Evolutionary conservation across 805 yeast species (phyloP).

Genomic region (Alloascoidea hylecoeti): DNA sequence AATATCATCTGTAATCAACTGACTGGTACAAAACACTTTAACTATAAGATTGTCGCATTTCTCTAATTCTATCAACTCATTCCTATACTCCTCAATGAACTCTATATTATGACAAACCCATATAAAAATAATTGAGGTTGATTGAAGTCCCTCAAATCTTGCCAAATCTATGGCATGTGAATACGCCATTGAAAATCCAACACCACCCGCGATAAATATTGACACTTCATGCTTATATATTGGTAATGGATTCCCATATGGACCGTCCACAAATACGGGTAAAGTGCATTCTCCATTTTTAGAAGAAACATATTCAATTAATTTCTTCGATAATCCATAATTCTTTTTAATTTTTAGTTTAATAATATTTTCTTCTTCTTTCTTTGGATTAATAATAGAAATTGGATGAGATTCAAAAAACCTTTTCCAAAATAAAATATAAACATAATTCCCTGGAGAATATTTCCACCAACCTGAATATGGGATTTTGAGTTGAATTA

Average conservation of each 20-base stretch:
- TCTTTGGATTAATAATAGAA: constrained; percentile 30
- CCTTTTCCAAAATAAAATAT: constrained; percentile 32
- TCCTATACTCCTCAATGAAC: constrained; percentile 9
- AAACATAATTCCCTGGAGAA: constrained; percentile 50
- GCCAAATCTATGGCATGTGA: constrained; percentile 25
- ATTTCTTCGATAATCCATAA: constrained; percentile 33
- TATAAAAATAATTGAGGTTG: constrained; percentile 10
- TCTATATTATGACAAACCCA: constrained; percentile 14
- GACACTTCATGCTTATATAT: constrained; percentile 31
- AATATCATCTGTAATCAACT: constrained; percentile 1
- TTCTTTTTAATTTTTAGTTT: constrained; percentile 36
- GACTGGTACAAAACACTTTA: not conserved
- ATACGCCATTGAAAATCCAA: constrained; percentile 45
- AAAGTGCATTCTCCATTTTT: constrained; percentile 18
- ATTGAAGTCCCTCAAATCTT: constrained; percentile 4
- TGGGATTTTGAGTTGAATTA: constrained; percentile 33
- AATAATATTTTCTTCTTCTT: constrained; percentile 24
- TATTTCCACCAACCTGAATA: constrained; percentile 40
- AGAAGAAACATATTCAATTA: constrained; percentile 19
- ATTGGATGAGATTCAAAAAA: constrained; percentile 64
- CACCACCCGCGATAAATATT: constrained; percentile 47
- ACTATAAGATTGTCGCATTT: constrained; percentile 9
- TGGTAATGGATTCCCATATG: constrained; percentile 37
- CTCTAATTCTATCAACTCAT: constrained; percentile 17
- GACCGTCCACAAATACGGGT: constrained; percentile 42